Base-by-base conservation (phyloP, 768 basidiomycete genomes). In the Candolleomyces efflorescens region DNA sequence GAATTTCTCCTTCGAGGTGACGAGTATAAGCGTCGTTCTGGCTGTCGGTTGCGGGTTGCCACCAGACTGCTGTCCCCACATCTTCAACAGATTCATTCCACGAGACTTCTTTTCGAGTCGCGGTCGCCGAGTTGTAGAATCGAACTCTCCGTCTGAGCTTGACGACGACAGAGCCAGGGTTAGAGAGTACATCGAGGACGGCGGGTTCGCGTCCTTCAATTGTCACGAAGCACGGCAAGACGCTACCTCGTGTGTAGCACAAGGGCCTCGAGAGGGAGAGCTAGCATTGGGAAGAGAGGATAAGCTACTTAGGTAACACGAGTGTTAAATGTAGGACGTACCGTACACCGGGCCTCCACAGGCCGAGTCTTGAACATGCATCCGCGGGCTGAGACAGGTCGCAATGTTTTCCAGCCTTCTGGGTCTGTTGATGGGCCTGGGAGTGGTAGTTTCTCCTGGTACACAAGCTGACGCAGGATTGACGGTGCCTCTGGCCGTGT, bases 1-100 rank as follows among this genome's bases (percentile, higher is more conserved):
- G 73, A 44, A 83, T 80, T 65, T 83, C 82, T 5, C 82, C 82
- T 61, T 82, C 79, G 24, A 82, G 68, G 56, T 75, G 69, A 18
- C 81, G 78, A 23, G 67, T 68, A 32, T 69, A 67, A 3, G 71
- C 56, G 32, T 69, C 67, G 52, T 63, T 69, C 4, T 66, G 58
- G 37, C 63, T 62, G 13, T 71, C 36, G 17, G 68, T 59, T 2
- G 75, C 74, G 7, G 78, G 75, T 11, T 23, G 22, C 81, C 82
- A 82, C 78, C 78, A 81, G 5, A 71, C 71, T 26, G 80, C 81
- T 22, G 69, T 63, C 7, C 72, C 73, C 59, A 79, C 67, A 47
- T 79, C 77, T 53, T 78, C 77, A 36, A 75, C 70, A 17, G 67
- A 67, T 54, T 82, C 80, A 53, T 74, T 75, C 75, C 77, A 79